Evolutionary conservation across 2,329 filamentous ascomycete genomes (phyloP).

Genomic region (Graphilbum ipis-grandicollis): DNA sequence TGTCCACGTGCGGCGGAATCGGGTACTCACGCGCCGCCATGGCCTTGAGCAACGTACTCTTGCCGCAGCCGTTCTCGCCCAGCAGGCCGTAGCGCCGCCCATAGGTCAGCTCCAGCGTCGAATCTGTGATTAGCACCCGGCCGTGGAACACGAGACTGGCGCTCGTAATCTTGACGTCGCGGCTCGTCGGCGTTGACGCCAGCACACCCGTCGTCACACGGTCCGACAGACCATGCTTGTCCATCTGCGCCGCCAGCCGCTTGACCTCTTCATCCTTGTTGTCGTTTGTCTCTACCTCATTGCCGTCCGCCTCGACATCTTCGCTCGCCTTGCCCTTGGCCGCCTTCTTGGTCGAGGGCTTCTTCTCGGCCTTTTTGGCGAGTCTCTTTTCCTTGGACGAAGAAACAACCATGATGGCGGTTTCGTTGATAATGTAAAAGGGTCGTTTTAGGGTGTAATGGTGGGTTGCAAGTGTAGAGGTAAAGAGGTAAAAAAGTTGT

Average conservation of each 20-base stretch:
- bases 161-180: slow-evolving; percentile 94
- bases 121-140: slow-evolving; percentile 86
- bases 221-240: slow-evolving; percentile 90
- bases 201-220: slow-evolving; percentile 96
- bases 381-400: slow-evolving; percentile 56
- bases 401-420: slow-evolving; percentile 45
- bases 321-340: slow-evolving; percentile 40
- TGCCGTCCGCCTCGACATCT: slow-evolving; percentile 25
- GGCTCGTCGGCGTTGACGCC: slow-evolving; percentile 64
- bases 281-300: slow-evolving; percentile 50
- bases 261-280: slow-evolving; percentile 67
- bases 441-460: not conserved
- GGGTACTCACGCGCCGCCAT: slow-evolving; percentile 89
- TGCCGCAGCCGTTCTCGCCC: slow-evolving; percentile 98
- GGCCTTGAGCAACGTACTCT: slow-evolving; percentile 92
- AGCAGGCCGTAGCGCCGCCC: slow-evolving; percentile 86
- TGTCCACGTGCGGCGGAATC: slow-evolving; percentile 90
- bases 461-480: not conserved
- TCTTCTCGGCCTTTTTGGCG: slow-evolving; percentile 53
- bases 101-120: slow-evolving; percentile 81
- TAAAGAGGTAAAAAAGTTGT: too few relatives aligned
- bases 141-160: slow-evolving; percentile 94
- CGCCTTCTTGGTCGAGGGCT: slow-evolving; percentile 45
- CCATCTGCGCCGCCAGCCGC: slow-evolving; percentile 81
- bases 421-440: not conserved